Evolutionary conservation across 257 asterid genomes (phyloP), one percentile per base, ranked within the genome.

Genomic region (Gentiana dahurica): DNA sequence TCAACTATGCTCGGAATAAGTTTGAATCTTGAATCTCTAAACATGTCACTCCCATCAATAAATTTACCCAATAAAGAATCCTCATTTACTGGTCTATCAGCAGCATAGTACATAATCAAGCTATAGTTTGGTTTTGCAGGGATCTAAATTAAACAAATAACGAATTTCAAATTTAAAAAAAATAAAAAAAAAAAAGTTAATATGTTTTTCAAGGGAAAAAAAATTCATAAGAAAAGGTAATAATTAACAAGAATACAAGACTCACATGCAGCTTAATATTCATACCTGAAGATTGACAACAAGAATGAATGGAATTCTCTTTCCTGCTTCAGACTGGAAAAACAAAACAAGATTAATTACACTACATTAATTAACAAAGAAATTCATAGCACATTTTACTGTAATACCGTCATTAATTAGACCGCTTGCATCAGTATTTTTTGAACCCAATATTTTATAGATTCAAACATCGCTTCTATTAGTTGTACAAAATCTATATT

Each of bases 51-150:
- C 67, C 99, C 97, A 65, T 88, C 80, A 58, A 76, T 70, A 65
- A 88, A 92, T 80, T 81, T 86, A 37, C 88, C 87, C 87, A 92
- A 68, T 68, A 88, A 75, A 12, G 99, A 85, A 59, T 68, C 66
- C 73, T 86, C 73, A 66, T 72, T 77, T 60, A 88, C 84, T 36
- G 99, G 97, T 75, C 82, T 82, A 65, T 86, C 91, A 56, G 97
- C 83, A 59, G 97, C 97, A 74, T 78, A 92, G 71, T 88, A 92
- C 54, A 92, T 83, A 73, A 89, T 89, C 71, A 92, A 75, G 78
- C 97, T 86, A 82, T 92, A 92, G 80, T 88, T 88, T 63, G 99
- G 99, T 67, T 57, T 81, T 66, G 97, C 91, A 12, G 99, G 99
- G 71, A 88, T 95, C 99, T 92, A 78, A 71, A 44, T 68, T 38